Conservation (phyloP, 1,139 yeast species). For the Saccharomyces hybrid region DNA sequence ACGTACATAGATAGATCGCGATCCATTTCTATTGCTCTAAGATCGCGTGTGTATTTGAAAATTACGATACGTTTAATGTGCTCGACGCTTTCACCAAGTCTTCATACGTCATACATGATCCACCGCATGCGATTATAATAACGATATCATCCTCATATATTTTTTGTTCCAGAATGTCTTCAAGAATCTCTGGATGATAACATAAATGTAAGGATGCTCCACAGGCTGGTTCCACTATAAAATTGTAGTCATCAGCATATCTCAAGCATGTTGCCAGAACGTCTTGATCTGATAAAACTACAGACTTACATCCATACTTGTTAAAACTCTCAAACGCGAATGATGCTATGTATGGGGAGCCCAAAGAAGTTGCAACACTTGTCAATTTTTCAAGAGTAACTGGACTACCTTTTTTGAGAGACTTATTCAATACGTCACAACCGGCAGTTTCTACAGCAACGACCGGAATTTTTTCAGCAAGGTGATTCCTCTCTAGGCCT, state of each 20-base stretch:
- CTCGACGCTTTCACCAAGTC: neutral
- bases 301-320: conserved; percentile 34
- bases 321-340: conserved; percentile 38
- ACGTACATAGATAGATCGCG: neutral
- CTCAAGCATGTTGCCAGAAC: conserved; percentile 42
- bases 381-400: conserved; percentile 39
- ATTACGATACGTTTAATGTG: neutral
- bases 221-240: conserved; percentile 63
- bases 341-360: conserved; percentile 46
- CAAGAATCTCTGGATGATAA: conserved; percentile 35
- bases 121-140: conserved; percentile 58
- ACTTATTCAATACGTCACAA: conserved; percentile 45
- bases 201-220: conserved; percentile 54
- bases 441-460: conserved; percentile 51
- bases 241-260: conserved; percentile 41
- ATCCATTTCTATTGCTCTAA: too few species aligned
- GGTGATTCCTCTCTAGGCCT: conserved; percentile 40
- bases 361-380: conserved; percentile 51
- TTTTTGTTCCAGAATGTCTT: conserved; percentile 25
- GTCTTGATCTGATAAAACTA: conserved; percentile 45
- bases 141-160: conserved; percentile 41
- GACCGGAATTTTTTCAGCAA: conserved; percentile 35
- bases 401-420: conserved; percentile 39
- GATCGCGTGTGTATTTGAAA: neutral
- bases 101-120: conserved; percentile 29